Base-by-base conservation (phyloP, 495 filamentous ascomycete genomes). In the Podospora anserina region DNA sequence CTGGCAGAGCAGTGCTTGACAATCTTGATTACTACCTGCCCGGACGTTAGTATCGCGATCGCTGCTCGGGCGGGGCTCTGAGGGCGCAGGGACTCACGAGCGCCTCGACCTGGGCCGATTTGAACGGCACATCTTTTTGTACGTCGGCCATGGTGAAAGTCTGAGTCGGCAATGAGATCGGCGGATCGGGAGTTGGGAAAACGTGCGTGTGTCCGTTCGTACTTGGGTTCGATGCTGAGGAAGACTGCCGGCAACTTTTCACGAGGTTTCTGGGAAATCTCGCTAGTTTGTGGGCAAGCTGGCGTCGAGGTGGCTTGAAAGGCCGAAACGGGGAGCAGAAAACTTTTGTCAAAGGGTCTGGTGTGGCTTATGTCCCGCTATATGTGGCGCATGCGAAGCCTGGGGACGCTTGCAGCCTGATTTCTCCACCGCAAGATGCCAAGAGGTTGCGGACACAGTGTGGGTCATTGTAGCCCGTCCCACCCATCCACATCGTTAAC, bases 11-110 rank as follows among this genome's bases (percentile, higher is more conserved):
- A 91, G 84, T 96, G 92, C 83, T 94, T 97, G 75, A 95, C 92
- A 75, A 97, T 92, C 82, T 96, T 96, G 92, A 97, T 92, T 64
- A 94, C 92, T 77, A 97, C 92, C 92, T 96, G 77, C 34, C 66
- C 54, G 26, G 32, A 39, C 61, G 69, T 72, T 71, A 74, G 68
- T 66, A 63, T 57, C 61, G 65, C 64, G 34, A 70, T 49, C 39
- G 39, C 39, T 49, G 39, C 39, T 49, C 7, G 68, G 65, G 71
- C 69, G 74, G 74, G 76, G 72, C 57, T 69, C 26, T 56, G 23
- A 39, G 28, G 59, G 20, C 57, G 19, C 26, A 26, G 27, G 11
- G 55, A 78, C 82, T 73, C 71, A 92, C 92, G 86, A 96, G 80
- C 69, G 91, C 90, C 82, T 93, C 91, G 74, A 96, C 88, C 84